These are phyloP conservation scores for Carpinus fangiana DNA, from an alignment of 306 rosid species.

Conservation along the genomic window DNA sequence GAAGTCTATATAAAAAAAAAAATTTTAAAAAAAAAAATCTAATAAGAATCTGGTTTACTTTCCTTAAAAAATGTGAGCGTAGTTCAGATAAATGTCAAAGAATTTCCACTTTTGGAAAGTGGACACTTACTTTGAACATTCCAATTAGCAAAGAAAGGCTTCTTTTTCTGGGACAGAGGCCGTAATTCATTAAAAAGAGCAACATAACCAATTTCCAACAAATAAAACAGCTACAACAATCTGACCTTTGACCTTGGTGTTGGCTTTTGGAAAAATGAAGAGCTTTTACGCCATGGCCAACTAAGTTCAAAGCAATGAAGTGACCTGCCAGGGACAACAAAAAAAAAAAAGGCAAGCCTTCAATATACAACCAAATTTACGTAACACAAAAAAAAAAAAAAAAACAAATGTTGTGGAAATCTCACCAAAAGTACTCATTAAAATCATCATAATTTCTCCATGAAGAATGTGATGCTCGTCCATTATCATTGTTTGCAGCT, in stretches of 20 bases:
- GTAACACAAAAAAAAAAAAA: neutral
- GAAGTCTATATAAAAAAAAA: too few species aligned
- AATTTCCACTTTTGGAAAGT: too few species aligned
- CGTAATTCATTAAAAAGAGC: neutral
- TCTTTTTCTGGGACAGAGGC: neutral
- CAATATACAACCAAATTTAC: neutral
- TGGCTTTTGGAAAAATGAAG: constrained; percentile 78
- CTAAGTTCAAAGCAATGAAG: constrained; percentile 84
- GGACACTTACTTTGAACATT: neutral
- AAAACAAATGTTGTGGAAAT: constrained; percentile 4
- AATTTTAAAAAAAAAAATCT: too few species aligned
- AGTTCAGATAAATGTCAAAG: too few species aligned
- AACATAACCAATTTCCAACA: neutral
- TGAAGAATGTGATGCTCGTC: constrained; percentile 89
- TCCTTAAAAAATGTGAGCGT: too few species aligned
- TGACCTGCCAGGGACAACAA: constrained; percentile 52
- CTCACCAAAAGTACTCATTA: constrained; percentile 91
- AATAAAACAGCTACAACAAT: constrained; percentile 20
- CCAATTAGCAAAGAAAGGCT: neutral
- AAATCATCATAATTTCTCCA: constrained; percentile 99
- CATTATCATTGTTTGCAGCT: constrained; percentile 79
- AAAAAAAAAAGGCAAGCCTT: constrained; percentile 20
- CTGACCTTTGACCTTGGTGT: constrained; percentile 66
- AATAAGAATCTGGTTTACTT: too few species aligned
- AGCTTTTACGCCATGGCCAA: constrained; percentile 80